Evolutionary conservation across 2,329 filamentous ascomycete genomes (phyloP).

Genomic region (Leptographium wingfieldii): DNA sequence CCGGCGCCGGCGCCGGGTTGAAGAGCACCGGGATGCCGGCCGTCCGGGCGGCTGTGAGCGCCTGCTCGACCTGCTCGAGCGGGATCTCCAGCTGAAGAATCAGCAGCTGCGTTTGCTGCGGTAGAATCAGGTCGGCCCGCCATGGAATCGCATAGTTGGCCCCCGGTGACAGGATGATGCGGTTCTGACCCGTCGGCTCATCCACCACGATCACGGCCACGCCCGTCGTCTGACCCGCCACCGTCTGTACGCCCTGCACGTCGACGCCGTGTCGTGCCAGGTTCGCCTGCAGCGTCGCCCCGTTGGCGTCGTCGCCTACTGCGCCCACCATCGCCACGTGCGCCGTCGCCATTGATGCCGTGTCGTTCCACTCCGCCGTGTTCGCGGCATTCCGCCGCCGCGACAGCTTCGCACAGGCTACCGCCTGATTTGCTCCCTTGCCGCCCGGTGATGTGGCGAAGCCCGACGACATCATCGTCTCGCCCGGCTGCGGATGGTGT

Average conservation of each 20-base stretch:
- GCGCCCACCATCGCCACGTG: slow-evolving; percentile 60
- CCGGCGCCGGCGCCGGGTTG: slow-evolving; percentile 59
- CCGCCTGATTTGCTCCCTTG: slow-evolving; percentile 92
- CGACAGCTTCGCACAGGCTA: slow-evolving; percentile 74
- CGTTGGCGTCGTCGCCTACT: slow-evolving; percentile 58
- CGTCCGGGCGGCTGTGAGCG: slow-evolving; percentile 28
- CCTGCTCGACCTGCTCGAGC: slow-evolving; percentile 35
- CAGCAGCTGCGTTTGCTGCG: slow-evolving; percentile 36
- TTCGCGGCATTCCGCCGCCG: slow-evolving; percentile 27
- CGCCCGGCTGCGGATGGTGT: slow-evolving; percentile 70
- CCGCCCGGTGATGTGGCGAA: slow-evolving; percentile 77
- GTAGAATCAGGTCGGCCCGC: slow-evolving; percentile 19
- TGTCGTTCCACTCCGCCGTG: slow-evolving; percentile 20
- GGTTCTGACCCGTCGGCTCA: slow-evolving; percentile 58
- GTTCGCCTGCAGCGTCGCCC: slow-evolving; percentile 42
- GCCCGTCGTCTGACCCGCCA: slow-evolving; percentile 43
- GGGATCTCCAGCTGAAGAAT: slow-evolving; percentile 51
- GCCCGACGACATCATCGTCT: slow-evolving; percentile 69
- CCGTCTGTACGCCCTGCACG: slow-evolving; percentile 35
- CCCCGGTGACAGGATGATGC: slow-evolving; percentile 61
- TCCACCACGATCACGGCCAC: slow-evolving; percentile 68
- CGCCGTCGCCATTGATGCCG: slow-evolving; percentile 21
- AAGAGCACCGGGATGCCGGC: slow-evolving; percentile 43
- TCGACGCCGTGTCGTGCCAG: slow-evolving; percentile 51
- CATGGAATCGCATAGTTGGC: slow-evolving; percentile 45